phyloP scores from a whole-genome alignment of 2,329 filamentous ascomycete genomes.

The Karstenula rhodostoma region DNA sequence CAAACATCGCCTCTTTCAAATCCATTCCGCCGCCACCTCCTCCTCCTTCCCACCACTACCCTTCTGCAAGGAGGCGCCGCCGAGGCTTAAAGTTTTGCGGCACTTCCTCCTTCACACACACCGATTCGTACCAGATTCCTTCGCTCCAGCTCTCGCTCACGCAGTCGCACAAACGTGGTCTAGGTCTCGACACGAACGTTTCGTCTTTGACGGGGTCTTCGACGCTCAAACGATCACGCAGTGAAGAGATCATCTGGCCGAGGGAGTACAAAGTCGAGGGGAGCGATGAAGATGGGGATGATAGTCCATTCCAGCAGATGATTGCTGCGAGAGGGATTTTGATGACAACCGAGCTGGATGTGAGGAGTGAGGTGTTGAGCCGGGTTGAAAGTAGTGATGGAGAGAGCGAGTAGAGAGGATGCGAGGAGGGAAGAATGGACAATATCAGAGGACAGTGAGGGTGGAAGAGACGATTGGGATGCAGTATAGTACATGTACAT shows the following conservation, averaged over 20 bases:
- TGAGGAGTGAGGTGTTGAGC: slow-evolving; percentile 19
- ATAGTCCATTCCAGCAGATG: slow-evolving; percentile 1
- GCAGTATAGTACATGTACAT: background rate
- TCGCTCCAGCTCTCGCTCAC: slow-evolving; percentile 4
- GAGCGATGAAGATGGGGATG: slow-evolving; percentile 2
- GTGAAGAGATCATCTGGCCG: slow-evolving; percentile 19
- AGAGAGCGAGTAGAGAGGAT: background rate
- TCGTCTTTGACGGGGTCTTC: slow-evolving; percentile 12
- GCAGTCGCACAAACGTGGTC: background rate
- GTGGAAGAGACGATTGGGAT: slow-evolving; percentile 4
- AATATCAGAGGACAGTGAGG: background rate
- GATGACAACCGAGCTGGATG: slow-evolving; percentile 18
- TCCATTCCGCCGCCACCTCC: slow-evolving; percentile 24
- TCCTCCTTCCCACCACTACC: slow-evolving; percentile 8
- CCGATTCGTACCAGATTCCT: slow-evolving; percentile 8
- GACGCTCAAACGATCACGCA: slow-evolving; percentile 8
- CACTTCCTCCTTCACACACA: slow-evolving; percentile 2
- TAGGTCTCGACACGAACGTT: slow-evolving; percentile 8
- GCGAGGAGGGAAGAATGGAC: slow-evolving; percentile 5
- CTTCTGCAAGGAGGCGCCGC: background rate
- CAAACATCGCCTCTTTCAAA: slow-evolving; percentile 34
- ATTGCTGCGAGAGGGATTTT: slow-evolving; percentile 17
- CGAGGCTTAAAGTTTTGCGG: background rate
- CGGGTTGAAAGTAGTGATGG: slow-evolving; percentile 9
- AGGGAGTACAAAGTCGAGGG: background rate